These are phyloP conservation scores for Kurtzmaniella quercitrusa DNA, from an alignment of 1,139 yeast species.

Conservation along the genomic window DNA sequence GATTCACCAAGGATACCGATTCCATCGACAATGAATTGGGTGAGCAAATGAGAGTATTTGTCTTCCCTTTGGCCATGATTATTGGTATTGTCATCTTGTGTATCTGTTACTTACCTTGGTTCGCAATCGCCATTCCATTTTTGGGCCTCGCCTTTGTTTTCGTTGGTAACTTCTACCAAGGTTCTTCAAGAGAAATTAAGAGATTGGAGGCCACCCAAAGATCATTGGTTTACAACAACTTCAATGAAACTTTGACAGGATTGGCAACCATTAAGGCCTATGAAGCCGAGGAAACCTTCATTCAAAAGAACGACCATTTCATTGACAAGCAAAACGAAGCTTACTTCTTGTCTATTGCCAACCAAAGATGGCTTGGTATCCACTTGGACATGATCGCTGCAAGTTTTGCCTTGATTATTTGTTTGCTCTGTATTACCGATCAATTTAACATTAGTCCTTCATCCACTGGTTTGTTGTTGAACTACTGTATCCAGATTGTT, in stretches of 20 bases:
- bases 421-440: conserved; percentile 39
- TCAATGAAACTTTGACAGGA: conserved; percentile 45
- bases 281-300: conserved; percentile 28
- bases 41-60: conserved; percentile 40
- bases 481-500: conserved; percentile 43
- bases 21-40: conserved; percentile 45
- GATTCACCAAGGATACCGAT: conserved; percentile 56
- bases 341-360: conserved; percentile 38
- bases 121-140: conserved; percentile 46
- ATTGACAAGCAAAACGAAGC: conserved; percentile 45
- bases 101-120: conserved; percentile 43
- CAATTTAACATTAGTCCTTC: conserved; percentile 41
- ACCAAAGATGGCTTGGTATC: conserved; percentile 45
- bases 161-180: conserved; percentile 40
- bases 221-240: conserved; percentile 45
- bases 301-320: conserved; percentile 32
- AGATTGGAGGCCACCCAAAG: conserved; percentile 43
- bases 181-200: conserved; percentile 43
- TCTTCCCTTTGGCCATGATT: conserved; percentile 39
- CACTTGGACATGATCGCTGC: conserved; percentile 41
- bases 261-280: conserved; percentile 42
- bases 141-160: conserved; percentile 29
- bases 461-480: conserved; percentile 41
- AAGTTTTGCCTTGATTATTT: conserved; percentile 35
- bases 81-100: conserved; percentile 43